phyloP scores from a whole-genome alignment of 2,329 filamentous ascomycete species.

The Thelonectria blattea region DNA sequence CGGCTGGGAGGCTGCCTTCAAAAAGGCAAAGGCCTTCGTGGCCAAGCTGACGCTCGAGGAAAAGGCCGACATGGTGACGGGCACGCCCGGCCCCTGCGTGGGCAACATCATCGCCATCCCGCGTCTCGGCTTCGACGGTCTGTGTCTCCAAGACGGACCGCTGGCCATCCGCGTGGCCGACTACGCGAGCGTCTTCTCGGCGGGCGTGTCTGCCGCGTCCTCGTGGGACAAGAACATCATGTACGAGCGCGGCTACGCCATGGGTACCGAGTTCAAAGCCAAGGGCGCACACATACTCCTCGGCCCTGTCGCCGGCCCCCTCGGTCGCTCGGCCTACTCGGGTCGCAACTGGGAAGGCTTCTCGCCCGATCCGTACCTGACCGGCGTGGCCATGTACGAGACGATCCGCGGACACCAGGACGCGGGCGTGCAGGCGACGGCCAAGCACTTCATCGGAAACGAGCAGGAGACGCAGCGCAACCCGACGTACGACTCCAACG shows the following conservation, averaged over 20 bases:
- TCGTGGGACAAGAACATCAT: constrained; percentile 75
- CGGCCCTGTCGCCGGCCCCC: constrained; percentile 48
- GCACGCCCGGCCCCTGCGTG: constrained; percentile 42
- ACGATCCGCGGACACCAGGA: constrained; percentile 44
- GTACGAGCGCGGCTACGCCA: constrained; percentile 62
- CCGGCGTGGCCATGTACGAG: constrained; percentile 57
- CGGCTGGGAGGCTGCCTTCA: constrained; percentile 45
- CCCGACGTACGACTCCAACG: constrained; percentile 35
- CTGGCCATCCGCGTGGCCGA: constrained; percentile 43
- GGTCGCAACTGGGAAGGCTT: constrained; percentile 72
- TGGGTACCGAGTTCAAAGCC: constrained; percentile 66
- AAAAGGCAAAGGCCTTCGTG: constrained; percentile 45
- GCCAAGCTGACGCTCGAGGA: constrained; percentile 39
- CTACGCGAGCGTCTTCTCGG: constrained; percentile 53
- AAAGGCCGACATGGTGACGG: constrained; percentile 44
- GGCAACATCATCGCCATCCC: constrained; percentile 47
- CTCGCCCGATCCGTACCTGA: constrained; percentile 71
- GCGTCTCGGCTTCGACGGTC: constrained; percentile 49
- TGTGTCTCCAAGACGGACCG: constrained; percentile 50
- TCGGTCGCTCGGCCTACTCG: constrained; percentile 49
- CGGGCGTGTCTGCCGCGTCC: constrained; percentile 66
- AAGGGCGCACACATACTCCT: constrained; percentile 78
- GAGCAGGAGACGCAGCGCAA: constrained; percentile 45
- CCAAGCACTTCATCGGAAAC: constrained; percentile 49
- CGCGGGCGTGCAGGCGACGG: constrained; percentile 46